Base-by-base conservation (phyloP, 1,139 yeast species). In the Debaryomyces nepalensis region DNA sequence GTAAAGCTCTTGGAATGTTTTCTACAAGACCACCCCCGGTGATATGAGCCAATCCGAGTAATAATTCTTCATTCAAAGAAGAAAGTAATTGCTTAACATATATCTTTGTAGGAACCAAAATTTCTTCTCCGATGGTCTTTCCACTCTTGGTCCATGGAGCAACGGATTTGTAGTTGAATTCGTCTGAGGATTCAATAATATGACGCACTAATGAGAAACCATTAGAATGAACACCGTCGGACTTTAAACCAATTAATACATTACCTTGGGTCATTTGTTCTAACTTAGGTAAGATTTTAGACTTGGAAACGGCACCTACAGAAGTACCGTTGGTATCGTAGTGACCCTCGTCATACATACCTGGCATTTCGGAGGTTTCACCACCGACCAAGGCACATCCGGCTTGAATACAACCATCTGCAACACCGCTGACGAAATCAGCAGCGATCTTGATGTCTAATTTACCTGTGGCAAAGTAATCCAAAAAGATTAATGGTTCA, bases 291-390 rank as follows among this genome's bases (percentile, higher is more conserved):
- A 95, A 74, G 42, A 93, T 80, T 51, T 80, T 77, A 49, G 73
- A 68, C 58, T 86, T 87, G 53, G 78, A 72, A n/a, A 95, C 98
- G n/a, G 99, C 99, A 58, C 99, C 99, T 40, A 95, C 91, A 40
- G 97, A 95, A 32, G 99, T 93, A 66, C 99, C 99, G 59, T 93
- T 93, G 46, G 97, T 91, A 67, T 95, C 99, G 63, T 95, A 95
- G 66, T 95, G 99, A 34, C 95, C 95, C 45, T 83, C 90, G 45
- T 84, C 87, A 61, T 95, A 95, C 86, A 95, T 89, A 52, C 99
- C 99, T 31, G 99, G 99, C 99, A 95, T 95, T 75, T 95, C 99
- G 44, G 96, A 88, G 38, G 99, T 95, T 68, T 95, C 99, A 53
- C 99, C 99, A 43, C 99, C 99, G 47, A 95, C 97, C 48, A 95